These are phyloP conservation scores for Fusarium floridanum DNA, from an alignment of 2,329 filamentous ascomycete species.

Conservation along the genomic window DNA sequence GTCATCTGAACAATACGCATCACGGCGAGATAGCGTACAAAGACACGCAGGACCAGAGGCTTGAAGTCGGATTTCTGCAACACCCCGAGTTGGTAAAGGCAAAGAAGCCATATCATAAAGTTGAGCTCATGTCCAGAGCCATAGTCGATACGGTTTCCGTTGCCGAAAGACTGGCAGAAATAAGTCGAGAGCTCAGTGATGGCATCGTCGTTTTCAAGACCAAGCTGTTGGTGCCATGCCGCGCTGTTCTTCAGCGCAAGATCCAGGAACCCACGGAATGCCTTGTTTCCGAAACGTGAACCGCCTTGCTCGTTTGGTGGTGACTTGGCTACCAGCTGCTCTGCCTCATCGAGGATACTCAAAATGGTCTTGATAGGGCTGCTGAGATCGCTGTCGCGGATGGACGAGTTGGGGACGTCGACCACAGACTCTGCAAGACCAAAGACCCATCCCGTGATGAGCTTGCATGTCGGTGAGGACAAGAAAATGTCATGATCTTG, in stretches of 20 bases:
- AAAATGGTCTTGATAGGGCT: constrained; percentile 74
- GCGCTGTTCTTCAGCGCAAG: constrained; percentile 68
- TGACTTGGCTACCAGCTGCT: constrained; percentile 73
- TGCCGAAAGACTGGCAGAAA: constrained; percentile 86
- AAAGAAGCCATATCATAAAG: constrained; percentile 97
- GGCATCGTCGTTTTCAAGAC: constrained; percentile 64
- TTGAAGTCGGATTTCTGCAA: constrained; percentile 77
- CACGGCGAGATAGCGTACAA: constrained; percentile 83
- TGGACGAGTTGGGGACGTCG: constrained; percentile 75
- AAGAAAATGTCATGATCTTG: constrained; percentile 87
- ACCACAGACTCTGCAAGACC: constrained; percentile 84
- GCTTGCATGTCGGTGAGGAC: constrained; percentile 77
- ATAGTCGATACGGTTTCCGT: constrained; percentile 90
- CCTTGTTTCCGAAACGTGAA: constrained; percentile 94
- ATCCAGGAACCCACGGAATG: constrained; percentile 86
- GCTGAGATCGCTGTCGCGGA: constrained; percentile 69
- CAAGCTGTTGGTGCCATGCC: constrained; percentile 74
- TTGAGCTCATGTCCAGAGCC: constrained; percentile 98
- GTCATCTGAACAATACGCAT: constrained; percentile 91
- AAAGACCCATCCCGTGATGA: constrained; percentile 89
- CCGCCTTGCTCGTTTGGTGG: constrained; percentile 89
- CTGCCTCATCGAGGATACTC: constrained; percentile 76
- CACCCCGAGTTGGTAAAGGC: constrained; percentile 82
- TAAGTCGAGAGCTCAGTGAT: constrained; percentile 83
- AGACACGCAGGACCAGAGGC: constrained; percentile 80